phyloP scores from a whole-genome alignment of 768 basidiomycete genomes.

The Gloeophyllum trabeum region DNA sequence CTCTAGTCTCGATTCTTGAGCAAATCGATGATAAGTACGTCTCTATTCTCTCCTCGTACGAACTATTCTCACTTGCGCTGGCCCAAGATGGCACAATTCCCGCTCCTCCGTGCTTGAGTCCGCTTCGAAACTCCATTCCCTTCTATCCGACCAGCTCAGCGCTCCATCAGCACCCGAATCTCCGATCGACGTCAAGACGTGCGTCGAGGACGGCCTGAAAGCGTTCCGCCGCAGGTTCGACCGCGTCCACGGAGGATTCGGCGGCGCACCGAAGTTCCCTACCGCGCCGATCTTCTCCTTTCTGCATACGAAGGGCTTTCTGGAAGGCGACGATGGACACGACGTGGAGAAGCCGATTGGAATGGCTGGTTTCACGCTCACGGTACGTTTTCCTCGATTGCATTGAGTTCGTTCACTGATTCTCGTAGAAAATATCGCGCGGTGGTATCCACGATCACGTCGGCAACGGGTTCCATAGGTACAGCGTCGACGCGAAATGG shows the following conservation, averaged over 20 bases:
- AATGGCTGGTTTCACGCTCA: background rate
- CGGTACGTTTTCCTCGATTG: background rate
- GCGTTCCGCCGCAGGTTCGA: conserved; percentile 16
- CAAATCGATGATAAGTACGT: conserved; percentile 4
- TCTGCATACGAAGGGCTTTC: background rate
- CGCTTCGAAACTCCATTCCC: background rate
- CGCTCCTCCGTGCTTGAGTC: background rate
- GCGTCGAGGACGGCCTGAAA: conserved; percentile 4
- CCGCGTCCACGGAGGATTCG: conserved; percentile 23
- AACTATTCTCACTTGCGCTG: no score
- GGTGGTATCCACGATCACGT: conserved; percentile 29
- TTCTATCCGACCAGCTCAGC: background rate
- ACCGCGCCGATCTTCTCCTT: conserved; percentile 8
- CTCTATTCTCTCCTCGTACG: background rate
- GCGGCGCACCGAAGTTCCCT: conserved; percentile 27
- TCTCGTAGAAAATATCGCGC: conserved; percentile 1
- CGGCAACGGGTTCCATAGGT: conserved; percentile 26
- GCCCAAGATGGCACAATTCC: background rate
- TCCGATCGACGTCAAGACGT: conserved; percentile 4
- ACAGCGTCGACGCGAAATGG: conserved; percentile 28
- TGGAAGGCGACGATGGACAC: background rate
- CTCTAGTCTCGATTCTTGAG: conserved; percentile 1
- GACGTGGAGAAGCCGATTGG: background rate
- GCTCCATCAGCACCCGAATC: conserved; percentile 1
- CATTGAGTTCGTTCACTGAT: background rate